Base-by-base conservation (phyloP, 495 filamentous ascomycete species). In the Letharia columbiana region DNA sequence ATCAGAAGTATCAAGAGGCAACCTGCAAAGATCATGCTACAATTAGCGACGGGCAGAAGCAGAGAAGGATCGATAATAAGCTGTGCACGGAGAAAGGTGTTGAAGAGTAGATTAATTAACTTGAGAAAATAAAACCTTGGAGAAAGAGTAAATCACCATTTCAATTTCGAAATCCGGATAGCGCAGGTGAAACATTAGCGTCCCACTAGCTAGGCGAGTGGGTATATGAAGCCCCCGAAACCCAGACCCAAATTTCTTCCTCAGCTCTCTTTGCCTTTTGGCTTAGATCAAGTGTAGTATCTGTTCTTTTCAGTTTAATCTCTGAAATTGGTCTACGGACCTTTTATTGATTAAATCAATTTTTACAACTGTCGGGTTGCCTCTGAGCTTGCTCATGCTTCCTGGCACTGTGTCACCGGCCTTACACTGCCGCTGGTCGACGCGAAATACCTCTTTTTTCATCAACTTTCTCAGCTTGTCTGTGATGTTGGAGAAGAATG, bases 201-300 rank as follows among this genome's bases (percentile, higher is more conserved):
- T 35, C 13, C 0, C 52, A 4, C 52, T 56, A 56, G 52, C 52
- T 35, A 56, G 9, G 28, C 52, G 52, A 57, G 33, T 3, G 7
- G 4, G 7, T 57, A 37, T 57, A 35, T 37, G 39, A 6, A 6
- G 1, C 7, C 33, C 7, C 17, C 31, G 31, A 57, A 57, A 57
- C 31, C 54, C 54, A 20, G 7, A 37, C 31, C 54, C 33, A 57
- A 57, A 57, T 74, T 69, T 64, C 62, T 42, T 72, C 70, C 40
- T 66, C 62, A 74, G 73, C 73, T 74, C 73, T 74, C 73, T 73
- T 73, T 73, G 71, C 85, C 86, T 86, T 85, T 86, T 88, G 86
- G 86, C 86, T 89, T 88, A 94, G 90, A 93, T 94, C 91, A 93
- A 92, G 91, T 94, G 90, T 94, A 93, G 90, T 94, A 96, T 94